Conservation (phyloP, 2,329 filamentous ascomycete genomes). For the Penicillium brasilianum region DNA sequence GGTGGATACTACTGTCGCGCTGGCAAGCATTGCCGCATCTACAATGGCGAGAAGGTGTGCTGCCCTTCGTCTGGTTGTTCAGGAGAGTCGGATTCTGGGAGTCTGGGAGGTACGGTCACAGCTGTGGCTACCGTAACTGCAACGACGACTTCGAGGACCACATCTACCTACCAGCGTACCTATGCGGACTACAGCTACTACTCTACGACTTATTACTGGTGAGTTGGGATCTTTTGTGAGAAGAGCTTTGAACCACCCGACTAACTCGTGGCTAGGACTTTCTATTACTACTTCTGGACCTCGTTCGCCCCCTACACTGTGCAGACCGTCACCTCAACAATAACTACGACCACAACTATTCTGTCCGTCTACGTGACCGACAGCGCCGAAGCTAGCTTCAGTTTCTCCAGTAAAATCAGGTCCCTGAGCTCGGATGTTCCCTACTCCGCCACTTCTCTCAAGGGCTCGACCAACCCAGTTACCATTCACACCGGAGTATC, state of each 20-base stretch:
- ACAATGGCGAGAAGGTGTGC: conserved; percentile 18
- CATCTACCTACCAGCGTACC: conserved; percentile 1
- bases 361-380: conserved; percentile 24
- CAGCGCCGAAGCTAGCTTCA: conserved; percentile 15
- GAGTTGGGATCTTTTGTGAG: not conserved
- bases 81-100: conserved; percentile 13
- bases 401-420: conserved; percentile 5
- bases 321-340: conserved; percentile 25
- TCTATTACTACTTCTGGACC: conserved; percentile 31
- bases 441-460: conserved; percentile 25
- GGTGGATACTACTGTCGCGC: conserved; percentile 24
- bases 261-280: conserved; percentile 23
- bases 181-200: conserved; percentile 20
- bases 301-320: conserved; percentile 24
- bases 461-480: conserved; percentile 18
- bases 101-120: conserved; percentile 13
- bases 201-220: conserved; percentile 29
- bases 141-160: conserved; percentile 10
- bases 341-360: conserved; percentile 20
- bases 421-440: conserved; percentile 16
- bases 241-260: no score
- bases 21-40: conserved; percentile 23
- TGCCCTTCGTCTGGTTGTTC: conserved; percentile 21
- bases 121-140: conserved; percentile 8
- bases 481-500: conserved; percentile 6